Conservation (phyloP, 2,329 filamentous ascomycete genomes). For the Colletotrichum melonis region DNA sequence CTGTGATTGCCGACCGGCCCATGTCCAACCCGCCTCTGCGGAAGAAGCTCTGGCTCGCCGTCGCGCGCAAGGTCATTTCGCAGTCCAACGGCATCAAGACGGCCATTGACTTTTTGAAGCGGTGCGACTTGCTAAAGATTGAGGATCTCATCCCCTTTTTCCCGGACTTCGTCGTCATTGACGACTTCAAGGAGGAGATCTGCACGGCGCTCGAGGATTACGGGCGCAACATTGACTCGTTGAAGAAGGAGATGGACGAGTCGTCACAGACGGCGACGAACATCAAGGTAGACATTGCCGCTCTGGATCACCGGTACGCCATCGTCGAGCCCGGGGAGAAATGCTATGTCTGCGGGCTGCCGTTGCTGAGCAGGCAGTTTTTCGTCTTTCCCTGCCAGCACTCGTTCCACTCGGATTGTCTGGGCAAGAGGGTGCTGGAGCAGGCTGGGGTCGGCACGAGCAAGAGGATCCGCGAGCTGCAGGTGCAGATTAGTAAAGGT, state of each 20-base stretch:
- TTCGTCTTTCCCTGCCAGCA: conserved; percentile 99
- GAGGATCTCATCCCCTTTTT: conserved; percentile 99
- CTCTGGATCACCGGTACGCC: conserved; percentile 88
- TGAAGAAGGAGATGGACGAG: conserved; percentile 97
- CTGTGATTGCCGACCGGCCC: conserved; percentile 87
- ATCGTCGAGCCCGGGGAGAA: conserved; percentile 97
- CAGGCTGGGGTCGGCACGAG: conserved; percentile 81
- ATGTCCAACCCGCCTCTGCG: conserved; percentile 82
- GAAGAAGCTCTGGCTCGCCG: conserved; percentile 95
- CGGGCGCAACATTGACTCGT: conserved; percentile 85
- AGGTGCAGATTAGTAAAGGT: conserved; percentile 84
- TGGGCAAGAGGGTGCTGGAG: conserved; percentile 87
- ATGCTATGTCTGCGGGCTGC: conserved; percentile 89
- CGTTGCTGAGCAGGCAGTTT: conserved; percentile 90
- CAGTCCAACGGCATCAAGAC: conserved; percentile 89
- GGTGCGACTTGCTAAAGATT: conserved; percentile 91
- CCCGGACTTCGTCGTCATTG: conserved; percentile 97
- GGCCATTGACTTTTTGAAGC: conserved; percentile 92
- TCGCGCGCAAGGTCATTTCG: conserved; percentile 93
- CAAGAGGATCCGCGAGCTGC: conserved; percentile 85
- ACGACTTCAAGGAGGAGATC: conserved; percentile 99
- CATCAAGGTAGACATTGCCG: conserved; percentile 89
- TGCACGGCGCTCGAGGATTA: conserved; percentile 95
- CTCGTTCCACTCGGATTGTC: conserved; percentile 94
- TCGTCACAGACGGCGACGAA: conserved; percentile 88